These are phyloP conservation scores for Agrostemma githago DNA, from an alignment of 148 eudicot species.

Conservation along the genomic window DNA sequence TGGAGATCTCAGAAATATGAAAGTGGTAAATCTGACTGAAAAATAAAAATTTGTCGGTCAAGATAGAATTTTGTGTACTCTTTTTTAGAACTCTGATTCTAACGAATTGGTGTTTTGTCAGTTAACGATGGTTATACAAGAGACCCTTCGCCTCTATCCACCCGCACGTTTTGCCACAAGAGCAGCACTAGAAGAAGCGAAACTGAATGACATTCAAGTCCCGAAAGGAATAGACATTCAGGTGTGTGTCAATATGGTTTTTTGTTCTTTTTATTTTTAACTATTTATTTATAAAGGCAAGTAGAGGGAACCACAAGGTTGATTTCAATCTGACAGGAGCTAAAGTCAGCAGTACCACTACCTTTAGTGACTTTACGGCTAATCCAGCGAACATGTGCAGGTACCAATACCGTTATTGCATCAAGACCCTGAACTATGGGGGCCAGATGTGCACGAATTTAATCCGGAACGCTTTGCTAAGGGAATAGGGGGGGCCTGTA, in stretches of 20 bases:
- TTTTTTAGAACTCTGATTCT: neutral
- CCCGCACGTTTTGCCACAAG: conserved; percentile 41
- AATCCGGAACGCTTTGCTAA: conserved; percentile 27
- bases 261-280: no score
- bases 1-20: conserved; percentile 40
- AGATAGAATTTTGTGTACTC: neutral
- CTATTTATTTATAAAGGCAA: no score
- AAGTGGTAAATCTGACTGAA: conserved; percentile 31
- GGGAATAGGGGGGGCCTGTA: conserved; percentile 22
- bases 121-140: conserved; percentile 54
- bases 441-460: conserved; percentile 19
- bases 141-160: conserved; percentile 52
- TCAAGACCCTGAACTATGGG: conserved; percentile 25
- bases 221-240: conserved; percentile 40
- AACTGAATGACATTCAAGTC: conserved; percentile 31
- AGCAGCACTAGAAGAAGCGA: conserved; percentile 40
- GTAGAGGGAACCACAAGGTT: no score
- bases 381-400: neutral
- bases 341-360: neutral
- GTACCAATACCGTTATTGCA: conserved; percentile 32
- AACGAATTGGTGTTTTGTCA: conserved; percentile 23
- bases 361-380: neutral
- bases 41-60: neutral
- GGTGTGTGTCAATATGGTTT: neutral
- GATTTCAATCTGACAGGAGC: neutral